Percentiles rank a stretch among this genome's conserved stretches.
Evolutionary conservation across 2,329 filamentous ascomycete genomes (phyloP).

Genomic region (Ustilaginoidea virens): DNA sequence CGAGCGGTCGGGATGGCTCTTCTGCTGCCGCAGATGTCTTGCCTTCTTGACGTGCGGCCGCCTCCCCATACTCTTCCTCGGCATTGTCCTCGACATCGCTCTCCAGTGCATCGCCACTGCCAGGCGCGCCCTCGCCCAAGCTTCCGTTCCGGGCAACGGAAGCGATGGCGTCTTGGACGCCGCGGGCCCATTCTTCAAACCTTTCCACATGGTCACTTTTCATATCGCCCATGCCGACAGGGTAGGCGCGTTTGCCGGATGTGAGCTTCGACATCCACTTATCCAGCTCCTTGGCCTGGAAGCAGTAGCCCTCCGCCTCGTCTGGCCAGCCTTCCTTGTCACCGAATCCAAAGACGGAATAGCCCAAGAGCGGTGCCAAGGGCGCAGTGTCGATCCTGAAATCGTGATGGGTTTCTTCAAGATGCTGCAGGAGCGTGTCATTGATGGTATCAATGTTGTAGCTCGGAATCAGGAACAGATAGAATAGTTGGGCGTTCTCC

Average conservation of each 20-base stretch:
- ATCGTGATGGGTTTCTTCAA: constrained; percentile 89
- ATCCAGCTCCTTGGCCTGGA: constrained; percentile 79
- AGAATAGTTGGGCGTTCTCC: constrained; percentile 51
- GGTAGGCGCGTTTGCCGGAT: constrained; percentile 70
- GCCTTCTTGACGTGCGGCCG: constrained; percentile 29
- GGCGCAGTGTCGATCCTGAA: constrained; percentile 90
- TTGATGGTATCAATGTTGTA: constrained; percentile 94
- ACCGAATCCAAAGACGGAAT: constrained; percentile 87
- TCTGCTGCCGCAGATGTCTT: constrained; percentile 21
- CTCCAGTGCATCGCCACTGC: constrained; percentile 71
- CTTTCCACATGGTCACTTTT: constrained; percentile 55
- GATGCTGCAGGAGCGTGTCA: constrained; percentile 71
- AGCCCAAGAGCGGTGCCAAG: constrained; percentile 61
- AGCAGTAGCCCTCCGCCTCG: constrained; percentile 82
- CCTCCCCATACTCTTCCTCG: constrained; percentile 43
- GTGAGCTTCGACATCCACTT: constrained; percentile 97
- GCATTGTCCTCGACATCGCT: constrained; percentile 62
- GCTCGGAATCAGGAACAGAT: constrained; percentile 71
- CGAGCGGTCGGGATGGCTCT: constrained; percentile 30
- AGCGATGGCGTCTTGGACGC: constrained; percentile 55
- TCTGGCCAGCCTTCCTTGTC: constrained; percentile 86
- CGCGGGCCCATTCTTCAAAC: constrained; percentile 62
- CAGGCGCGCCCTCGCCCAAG: constrained; percentile 50
- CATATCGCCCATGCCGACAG: constrained; percentile 74
- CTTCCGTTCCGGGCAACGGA: constrained; percentile 44